Conservation (phyloP, 228 moss, liverwort and hornwort species). For the Sphagnum fallax region DNA sequence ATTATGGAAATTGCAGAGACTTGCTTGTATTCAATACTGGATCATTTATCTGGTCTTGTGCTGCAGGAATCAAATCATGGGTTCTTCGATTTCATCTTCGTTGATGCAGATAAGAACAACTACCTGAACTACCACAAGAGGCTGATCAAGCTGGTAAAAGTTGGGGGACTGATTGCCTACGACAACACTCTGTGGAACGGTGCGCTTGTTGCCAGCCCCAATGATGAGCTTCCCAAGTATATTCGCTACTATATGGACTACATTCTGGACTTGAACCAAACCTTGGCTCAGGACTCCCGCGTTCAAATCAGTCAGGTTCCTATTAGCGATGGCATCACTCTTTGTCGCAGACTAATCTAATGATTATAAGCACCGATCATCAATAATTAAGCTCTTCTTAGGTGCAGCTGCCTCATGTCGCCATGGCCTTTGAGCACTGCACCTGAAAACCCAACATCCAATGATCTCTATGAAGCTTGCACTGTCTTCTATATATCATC, state of each 20-base stretch:
- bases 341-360: conserved; percentile 45
- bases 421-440: too few species aligned
- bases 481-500: too few species aligned
- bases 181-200: conserved; percentile 90
- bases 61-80: conserved; percentile 46
- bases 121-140: conserved; percentile 67
- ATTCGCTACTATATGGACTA: conserved; percentile 31
- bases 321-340: conserved; percentile 70
- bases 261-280: conserved; percentile 56
- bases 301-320: conserved; percentile 61
- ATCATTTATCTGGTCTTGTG: too few species aligned
- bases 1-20: too few species aligned
- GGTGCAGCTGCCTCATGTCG: too few species aligned
- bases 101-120: conserved; percentile 82
- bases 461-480: too few species aligned
- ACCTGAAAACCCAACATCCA: too few species aligned
- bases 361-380: neutral
- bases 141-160: conserved; percentile 42
- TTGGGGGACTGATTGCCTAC: conserved; percentile 67
- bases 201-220: conserved; percentile 34
- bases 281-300: conserved; percentile 47
- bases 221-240: conserved; percentile 41
- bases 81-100: conserved; percentile 70
- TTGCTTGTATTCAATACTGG: too few species aligned
- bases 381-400: too few species aligned